Conservation (phyloP, 208 protist species). For the Trypanosomatidae sp. region DNA sequence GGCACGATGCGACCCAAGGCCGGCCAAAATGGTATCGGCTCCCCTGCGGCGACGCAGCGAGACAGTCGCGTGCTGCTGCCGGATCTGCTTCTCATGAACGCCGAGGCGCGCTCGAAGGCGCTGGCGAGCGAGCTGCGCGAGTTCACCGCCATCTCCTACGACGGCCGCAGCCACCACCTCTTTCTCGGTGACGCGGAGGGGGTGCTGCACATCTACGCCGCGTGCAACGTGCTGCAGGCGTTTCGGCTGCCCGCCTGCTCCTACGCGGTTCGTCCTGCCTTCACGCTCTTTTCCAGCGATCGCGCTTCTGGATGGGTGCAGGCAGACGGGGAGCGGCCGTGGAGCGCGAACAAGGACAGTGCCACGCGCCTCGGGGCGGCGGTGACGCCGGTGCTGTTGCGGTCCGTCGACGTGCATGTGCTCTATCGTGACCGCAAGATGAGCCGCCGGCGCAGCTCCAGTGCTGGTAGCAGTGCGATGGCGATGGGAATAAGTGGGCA, state of each 20-base stretch:
- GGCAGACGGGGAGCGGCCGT: no score
- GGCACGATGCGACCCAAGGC: no score
- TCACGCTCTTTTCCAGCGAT: conserved; percentile 1
- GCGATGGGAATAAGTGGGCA: no score
- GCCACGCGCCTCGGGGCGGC: no score
- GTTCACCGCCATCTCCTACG: conserved; percentile 46
- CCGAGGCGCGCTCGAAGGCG: no score
- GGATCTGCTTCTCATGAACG: background rate
- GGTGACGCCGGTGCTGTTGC: background rate
- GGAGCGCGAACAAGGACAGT: no score
- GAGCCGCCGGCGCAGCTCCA: background rate
- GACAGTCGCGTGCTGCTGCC: background rate
- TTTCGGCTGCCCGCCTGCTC: conserved; percentile 39
- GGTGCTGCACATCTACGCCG: conserved; percentile 45
- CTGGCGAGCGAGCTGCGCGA: conserved; percentile 11
- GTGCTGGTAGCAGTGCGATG: background rate
- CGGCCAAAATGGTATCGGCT: no score
- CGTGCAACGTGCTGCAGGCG: conserved; percentile 51
- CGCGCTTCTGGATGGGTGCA: no score
- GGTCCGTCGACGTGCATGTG: conserved; percentile 21
- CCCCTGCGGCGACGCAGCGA: no score
- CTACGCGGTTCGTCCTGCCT: conserved; percentile 28
- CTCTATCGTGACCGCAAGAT: background rate
- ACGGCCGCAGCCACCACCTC: conserved; percentile 50
- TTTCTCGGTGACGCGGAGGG: conserved; percentile 61